Base-by-base conservation (phyloP, 176 grass and related monocot genomes). In the Microstegium vimineum region DNA sequence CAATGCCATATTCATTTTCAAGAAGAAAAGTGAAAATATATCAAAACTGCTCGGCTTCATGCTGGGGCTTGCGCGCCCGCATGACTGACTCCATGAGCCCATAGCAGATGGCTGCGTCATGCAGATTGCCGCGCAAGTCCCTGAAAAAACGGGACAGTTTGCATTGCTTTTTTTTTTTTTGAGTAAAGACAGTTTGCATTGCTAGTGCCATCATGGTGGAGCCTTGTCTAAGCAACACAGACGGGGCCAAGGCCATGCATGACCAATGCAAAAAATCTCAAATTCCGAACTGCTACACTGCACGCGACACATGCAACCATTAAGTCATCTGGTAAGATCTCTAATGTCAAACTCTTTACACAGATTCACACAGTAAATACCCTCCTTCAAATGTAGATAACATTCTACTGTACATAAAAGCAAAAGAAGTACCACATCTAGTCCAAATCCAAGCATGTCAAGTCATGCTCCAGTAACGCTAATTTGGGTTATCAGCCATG, bases 361-460 rank as follows among this genome's bases (percentile, higher is more conserved):
- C 27, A 1, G 61, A 30, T 63, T 28, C 25, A 15, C 61, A 63
- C 61, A 16, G 25, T 30, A 63, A 30, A 63, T 63, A 30, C 61
- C 12, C 5, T 63, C 61, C 42, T 54, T 40, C 45, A 75, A 76
- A 54, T 45, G 23, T 41, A 54, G 1, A 75, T 11, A 61, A 43
- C 3, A 30, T 30, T 69, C 37, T 83, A 74, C 75, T 84, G 69
- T 88, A 84, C 86, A 79, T 13, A 77, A n/a, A 42, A 27, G 42
- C 35, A 18, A 30, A 68, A 57, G 1, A 82, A 68, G 36, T 31
- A 79, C 22, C 20, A 73, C 45, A 74, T 37, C 22, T 35, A 62
- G n/a, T 34, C 25, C 81, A 73, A 79, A 84, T 47, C 43, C 60
- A 68, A 79, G 35, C 69, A 75, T 43, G 25, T 42, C 37, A 10